These are phyloP conservation scores for Sungouiella blattae DNA, from an alignment of 805 yeast genomes.

Conservation along the genomic window DNA sequence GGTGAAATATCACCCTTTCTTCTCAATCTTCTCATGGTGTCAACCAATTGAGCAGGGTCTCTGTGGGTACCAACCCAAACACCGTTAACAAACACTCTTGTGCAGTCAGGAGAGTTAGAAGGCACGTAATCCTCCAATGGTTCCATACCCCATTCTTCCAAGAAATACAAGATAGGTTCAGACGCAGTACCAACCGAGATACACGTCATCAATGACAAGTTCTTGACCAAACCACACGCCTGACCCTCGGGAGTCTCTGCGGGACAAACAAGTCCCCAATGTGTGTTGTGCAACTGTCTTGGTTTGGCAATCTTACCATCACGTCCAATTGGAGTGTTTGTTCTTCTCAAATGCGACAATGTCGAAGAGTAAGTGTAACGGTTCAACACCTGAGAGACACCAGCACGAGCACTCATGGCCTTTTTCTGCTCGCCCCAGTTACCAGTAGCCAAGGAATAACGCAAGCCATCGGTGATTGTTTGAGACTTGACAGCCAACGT, in stretches of 20 bases:
- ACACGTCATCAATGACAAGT: constrained; percentile 93
- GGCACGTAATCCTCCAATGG: constrained; percentile 95
- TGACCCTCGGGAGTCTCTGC: constrained; percentile 99
- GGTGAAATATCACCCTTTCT: constrained; percentile 94
- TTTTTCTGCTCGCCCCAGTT: constrained; percentile 99
- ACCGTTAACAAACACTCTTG: constrained; percentile 95
- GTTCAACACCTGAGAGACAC: constrained; percentile 97
- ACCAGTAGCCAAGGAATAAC: constrained; percentile 98
- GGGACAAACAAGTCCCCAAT: constrained; percentile 99
- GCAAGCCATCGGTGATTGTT: constrained; percentile 94
- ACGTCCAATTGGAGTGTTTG: constrained; percentile 98
- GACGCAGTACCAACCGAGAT: constrained; percentile 98
- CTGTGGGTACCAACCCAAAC: constrained; percentile 99
- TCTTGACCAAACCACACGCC: constrained; percentile 98
- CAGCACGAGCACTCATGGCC: constrained; percentile 98
- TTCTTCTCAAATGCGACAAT: constrained; percentile 95
- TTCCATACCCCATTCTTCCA: constrained; percentile 99
- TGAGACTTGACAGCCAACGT: constrained; percentile 96
- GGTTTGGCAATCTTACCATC: constrained; percentile 99
- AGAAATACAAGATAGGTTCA: constrained; percentile 85
- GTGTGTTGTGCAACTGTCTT: constrained; percentile 97
- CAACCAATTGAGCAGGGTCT: constrained; percentile 89
- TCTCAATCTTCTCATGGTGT: constrained; percentile 85
- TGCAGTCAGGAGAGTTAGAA: constrained; percentile 83
- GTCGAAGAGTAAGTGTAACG: constrained; percentile 99